These are phyloP conservation scores for Psilocybe azurescens DNA, from an alignment of 768 basidiomycete genomes.

Conservation along the genomic window DNA sequence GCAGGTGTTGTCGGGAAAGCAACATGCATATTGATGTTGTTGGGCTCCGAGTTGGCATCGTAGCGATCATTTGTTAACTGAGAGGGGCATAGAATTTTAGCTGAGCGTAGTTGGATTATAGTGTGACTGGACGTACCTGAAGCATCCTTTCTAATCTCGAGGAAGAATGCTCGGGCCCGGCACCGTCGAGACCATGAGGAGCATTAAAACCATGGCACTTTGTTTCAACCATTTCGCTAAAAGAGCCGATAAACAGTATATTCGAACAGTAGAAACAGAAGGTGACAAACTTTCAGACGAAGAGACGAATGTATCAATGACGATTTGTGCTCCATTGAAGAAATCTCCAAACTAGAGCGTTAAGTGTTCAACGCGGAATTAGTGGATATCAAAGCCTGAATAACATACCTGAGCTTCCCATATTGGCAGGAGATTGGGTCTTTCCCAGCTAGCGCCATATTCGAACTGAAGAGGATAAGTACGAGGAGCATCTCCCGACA, in stretches of 20 bases:
- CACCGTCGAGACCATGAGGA: slow-evolving; percentile 91
- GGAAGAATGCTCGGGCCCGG: slow-evolving; percentile 93
- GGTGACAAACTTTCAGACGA: slow-evolving; percentile 78
- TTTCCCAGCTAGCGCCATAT: slow-evolving; percentile 90
- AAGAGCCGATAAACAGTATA: not conserved
- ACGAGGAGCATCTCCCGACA: not conserved
- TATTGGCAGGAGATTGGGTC: slow-evolving; percentile 79
- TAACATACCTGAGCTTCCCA: slow-evolving; percentile 86
- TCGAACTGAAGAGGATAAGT: slow-evolving; percentile 64
- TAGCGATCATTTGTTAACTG: slow-evolving; percentile 83
- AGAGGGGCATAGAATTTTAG: not conserved
- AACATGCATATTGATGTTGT: slow-evolving; percentile 84
- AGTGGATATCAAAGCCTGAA: not conserved
- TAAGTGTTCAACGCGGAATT: not conserved
- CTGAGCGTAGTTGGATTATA: not conserved
- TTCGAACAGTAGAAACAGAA: not conserved
- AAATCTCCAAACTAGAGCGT: slow-evolving; percentile 84
- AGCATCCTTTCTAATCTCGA: slow-evolving; percentile 88
- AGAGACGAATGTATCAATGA: slow-evolving; percentile 88
- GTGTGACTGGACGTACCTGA: slow-evolving; percentile 55
- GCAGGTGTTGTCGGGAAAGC: slow-evolving; percentile 88
- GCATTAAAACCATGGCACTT: slow-evolving; percentile 83
- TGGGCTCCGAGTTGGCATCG: slow-evolving; percentile 32
- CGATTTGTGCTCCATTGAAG: slow-evolving; percentile 89
- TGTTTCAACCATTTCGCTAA: slow-evolving; percentile 94